Evolutionary conservation across 2,329 filamentous ascomycete species (phyloP), one percentile per base, ranked within the genome.

Genomic region (Fusarium sp.): DNA sequence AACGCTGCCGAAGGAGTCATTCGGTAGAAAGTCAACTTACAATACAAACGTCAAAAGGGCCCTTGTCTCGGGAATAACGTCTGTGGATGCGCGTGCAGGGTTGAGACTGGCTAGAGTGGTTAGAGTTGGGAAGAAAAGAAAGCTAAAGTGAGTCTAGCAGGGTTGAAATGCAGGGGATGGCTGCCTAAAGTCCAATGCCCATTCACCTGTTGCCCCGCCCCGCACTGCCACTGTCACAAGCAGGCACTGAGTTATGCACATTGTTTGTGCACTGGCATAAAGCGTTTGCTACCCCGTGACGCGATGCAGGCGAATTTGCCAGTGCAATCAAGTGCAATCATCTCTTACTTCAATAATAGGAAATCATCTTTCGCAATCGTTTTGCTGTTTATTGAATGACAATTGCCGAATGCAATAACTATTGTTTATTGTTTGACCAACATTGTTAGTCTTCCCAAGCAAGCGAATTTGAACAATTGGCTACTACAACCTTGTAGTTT

Each of bases 361-460:
- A 7, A 9, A 12, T 8, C 14, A 12, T 8, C 0, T 6, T 13
- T n/a, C 4, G 5, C 13, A 11, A 20, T 30, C 4, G 1, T 30
- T 22, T 22, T 22, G 2, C 5, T 45, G 0, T 24, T 45, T 11
- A 6, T 11, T 13, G 6, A 20, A 20, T 24, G 13, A 7, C 3
- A 15, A 4, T 18, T 14, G 8, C 20, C 9, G 6, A 20, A 20
- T 20, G 6, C 2, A 6, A 24, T 3, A 8, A 8, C 16, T 33
- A 33, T 33, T 50, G 30, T 20, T 24, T 11, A 5, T 6, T 7
- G 2, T 31, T 14, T 31, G 30, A 10, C 16, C 6, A 20, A 11
- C 4, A 24, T 24, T 20, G 0, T 24, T 20, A 12, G 24, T 33
- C 5, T 31, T 31, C 18, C 10, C 10, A 13, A 20, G 11, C 16